phyloP scores from a whole-genome alignment of 2,329 filamentous ascomycete species.

The Bertia moriformis region DNA sequence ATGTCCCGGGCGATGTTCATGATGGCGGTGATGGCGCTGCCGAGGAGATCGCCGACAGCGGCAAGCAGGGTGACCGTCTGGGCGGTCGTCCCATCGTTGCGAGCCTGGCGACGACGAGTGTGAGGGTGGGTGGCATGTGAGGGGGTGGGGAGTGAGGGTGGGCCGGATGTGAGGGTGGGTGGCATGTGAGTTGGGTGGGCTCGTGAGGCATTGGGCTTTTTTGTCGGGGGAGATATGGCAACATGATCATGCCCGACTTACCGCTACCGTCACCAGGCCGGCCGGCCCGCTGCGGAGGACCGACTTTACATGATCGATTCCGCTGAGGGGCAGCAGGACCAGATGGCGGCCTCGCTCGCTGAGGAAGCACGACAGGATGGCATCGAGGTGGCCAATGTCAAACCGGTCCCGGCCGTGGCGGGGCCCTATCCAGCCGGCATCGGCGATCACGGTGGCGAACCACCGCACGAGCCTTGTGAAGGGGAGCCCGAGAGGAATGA shows the following conservation, averaged over 20 bases:
- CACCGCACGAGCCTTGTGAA: constrained; percentile 27
- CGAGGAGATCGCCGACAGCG: constrained; percentile 58
- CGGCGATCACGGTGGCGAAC: constrained; percentile 69
- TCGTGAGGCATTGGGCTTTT: constrained; percentile 4
- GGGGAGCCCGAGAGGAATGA: not conserved
- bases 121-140: not conserved
- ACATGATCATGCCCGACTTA: too few species aligned
- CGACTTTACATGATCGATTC: constrained; percentile 54
- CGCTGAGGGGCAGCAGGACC: constrained; percentile 66
- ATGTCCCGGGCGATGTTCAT: constrained; percentile 76
- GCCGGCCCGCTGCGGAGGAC: constrained; percentile 49
- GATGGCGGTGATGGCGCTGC: constrained; percentile 62
- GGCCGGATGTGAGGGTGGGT: not conserved
- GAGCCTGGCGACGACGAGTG: constrained; percentile 28
- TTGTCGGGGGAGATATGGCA: not conserved
- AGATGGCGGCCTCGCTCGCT: constrained; percentile 58
- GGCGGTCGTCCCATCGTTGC: constrained; percentile 49
- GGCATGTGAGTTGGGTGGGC: too few species aligned
- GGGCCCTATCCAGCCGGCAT: constrained; percentile 77
- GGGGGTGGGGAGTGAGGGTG: constrained; percentile 43
- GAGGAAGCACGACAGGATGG: constrained; percentile 64
- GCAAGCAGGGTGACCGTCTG: constrained; percentile 50
- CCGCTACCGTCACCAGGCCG: constrained; percentile 55
- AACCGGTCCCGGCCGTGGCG: constrained; percentile 61
- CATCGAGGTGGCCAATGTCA: constrained; percentile 61